Evolutionary conservation across 2,329 filamentous ascomycete species (phyloP), one percentile per base, ranked within the genome.

Genomic region (Volutella citrinella): DNA sequence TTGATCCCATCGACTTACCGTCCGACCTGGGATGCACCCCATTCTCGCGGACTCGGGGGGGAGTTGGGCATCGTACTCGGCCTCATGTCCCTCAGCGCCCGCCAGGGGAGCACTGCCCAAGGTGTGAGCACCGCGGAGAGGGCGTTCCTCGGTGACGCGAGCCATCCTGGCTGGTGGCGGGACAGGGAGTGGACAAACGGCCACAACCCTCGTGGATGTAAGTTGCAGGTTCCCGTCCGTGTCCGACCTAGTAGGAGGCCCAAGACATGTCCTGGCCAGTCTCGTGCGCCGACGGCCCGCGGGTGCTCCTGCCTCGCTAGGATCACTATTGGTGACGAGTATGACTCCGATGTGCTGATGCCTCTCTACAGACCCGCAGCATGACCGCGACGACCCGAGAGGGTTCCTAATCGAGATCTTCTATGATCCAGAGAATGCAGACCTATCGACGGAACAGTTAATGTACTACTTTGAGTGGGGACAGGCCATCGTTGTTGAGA

Each of bases 21-120:
- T 13, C 47, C 48, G 1, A 4, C 8, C 4, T 1, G 24, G 4
- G 11, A 21, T 6, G 8, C 36, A 2, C 46, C 30, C 4, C 27
- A 6, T 0, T 66, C 65, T 0, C 13, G 6, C 1, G 64, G 65
- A 0, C 55, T 69, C 1, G 52, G 57, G 2, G 65, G 65, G 12
- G 54, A 64, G n/a, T 32, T 69, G 10, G 45, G 55, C 5, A 56
- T 66, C 7, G 45, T 69, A 10, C 43, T 69, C 5, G 65, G 56
- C 2, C 41, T 69, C n/a, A 65, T 68, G 60, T 63, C 61, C 2
- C 56, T 67, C 23, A 42, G 36, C 38, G 35, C 48, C n/a, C n/a
- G n/a, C 6, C 5, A 45, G 3, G 13, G n/a, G 2, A 28, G 36
- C 7, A 4, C 1, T 6, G 12, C 10, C 1, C n/a, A 21, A 14